Percentiles rank a stretch among this genome's conserved stretches.
phyloP scores from a whole-genome alignment of 2,329 filamentous ascomycete genomes.

The Chalaropsis ovoidea region DNA sequence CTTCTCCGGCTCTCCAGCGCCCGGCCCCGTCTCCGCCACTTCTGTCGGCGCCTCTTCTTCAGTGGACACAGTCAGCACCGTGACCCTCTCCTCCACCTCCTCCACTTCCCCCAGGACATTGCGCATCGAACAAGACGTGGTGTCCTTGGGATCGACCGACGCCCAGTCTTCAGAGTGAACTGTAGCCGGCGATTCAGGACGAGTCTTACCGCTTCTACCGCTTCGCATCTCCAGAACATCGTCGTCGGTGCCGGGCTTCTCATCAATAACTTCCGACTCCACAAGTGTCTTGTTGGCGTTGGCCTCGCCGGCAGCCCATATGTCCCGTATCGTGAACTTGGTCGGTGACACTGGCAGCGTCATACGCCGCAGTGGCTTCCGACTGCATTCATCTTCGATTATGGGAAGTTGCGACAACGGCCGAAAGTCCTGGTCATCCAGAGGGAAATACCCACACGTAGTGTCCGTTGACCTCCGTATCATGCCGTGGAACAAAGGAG shows the following conservation, averaged over 20 bases:
- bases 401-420: constrained; percentile 22
- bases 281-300: background rate
- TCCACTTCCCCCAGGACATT: constrained; percentile 17
- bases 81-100: constrained; percentile 16
- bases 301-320: constrained; percentile 22
- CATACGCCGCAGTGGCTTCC: constrained; percentile 24
- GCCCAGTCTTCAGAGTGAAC: background rate
- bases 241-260: constrained; percentile 15
- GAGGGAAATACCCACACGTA: constrained; percentile 14
- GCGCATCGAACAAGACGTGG: constrained; percentile 9
- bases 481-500: constrained; percentile 22
- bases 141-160: background rate
- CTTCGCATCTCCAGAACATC: constrained; percentile 22
- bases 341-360: constrained; percentile 23
- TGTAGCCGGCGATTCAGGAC: background rate
- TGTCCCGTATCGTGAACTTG: constrained; percentile 23
- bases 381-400: constrained; percentile 22
- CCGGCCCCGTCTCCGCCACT: background rate
- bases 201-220: constrained; percentile 12
- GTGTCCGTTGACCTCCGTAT: constrained; percentile 23
- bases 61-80: constrained; percentile 3
- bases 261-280: constrained; percentile 16
- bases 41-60: background rate
- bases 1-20: background rate
- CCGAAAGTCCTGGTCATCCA: background rate